Evolutionary conservation across 495 filamentous ascomycete genomes (phyloP).

Genomic region (Talaromyces trachyspermus): DNA sequence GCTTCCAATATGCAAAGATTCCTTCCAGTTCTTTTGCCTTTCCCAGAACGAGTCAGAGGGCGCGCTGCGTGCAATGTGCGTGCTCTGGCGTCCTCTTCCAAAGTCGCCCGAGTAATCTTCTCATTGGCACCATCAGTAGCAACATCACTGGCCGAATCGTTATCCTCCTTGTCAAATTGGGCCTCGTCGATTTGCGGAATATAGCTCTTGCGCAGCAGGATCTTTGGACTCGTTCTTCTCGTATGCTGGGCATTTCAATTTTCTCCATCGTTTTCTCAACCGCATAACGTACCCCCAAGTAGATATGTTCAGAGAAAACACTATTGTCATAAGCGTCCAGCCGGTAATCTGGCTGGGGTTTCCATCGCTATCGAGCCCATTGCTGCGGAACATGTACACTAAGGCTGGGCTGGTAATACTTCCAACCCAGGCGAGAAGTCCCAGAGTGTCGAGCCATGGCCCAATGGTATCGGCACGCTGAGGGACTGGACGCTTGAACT

Average conservation of each 20-base stretch:
- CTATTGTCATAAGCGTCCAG: conserved; percentile 78
- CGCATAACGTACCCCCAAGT: conserved; percentile 61
- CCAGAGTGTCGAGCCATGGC: conserved; percentile 82
- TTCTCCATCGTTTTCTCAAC: conserved; percentile 66
- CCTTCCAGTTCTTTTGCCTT: conserved; percentile 54
- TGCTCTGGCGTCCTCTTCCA: conserved; percentile 65
- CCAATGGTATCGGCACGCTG: conserved; percentile 88
- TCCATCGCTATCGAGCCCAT: conserved; percentile 44
- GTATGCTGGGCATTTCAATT: conserved; percentile 74
- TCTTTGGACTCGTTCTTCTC: conserved; percentile 75
- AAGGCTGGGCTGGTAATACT: conserved; percentile 78
- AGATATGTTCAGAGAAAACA: conserved; percentile 87
- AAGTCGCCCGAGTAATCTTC: conserved; percentile 31
- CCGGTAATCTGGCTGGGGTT: conserved; percentile 55
- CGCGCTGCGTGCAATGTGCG: conserved; percentile 42
- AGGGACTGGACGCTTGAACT: conserved; percentile 82
- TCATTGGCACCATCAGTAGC: conserved; percentile 8
- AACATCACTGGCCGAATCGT: conserved; percentile 12
- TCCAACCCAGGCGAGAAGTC: conserved; percentile 87
- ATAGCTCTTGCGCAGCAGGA: conserved; percentile 62
- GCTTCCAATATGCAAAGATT: conserved; percentile 51
- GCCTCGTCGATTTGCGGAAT: conserved; percentile 43
- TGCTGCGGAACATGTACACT: conserved; percentile 77
- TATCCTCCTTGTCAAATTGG: too few species aligned
- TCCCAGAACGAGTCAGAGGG: conserved; percentile 64